Conservation (phyloP, 2,329 filamentous ascomycete species). For the Pyricularia sp. region DNA sequence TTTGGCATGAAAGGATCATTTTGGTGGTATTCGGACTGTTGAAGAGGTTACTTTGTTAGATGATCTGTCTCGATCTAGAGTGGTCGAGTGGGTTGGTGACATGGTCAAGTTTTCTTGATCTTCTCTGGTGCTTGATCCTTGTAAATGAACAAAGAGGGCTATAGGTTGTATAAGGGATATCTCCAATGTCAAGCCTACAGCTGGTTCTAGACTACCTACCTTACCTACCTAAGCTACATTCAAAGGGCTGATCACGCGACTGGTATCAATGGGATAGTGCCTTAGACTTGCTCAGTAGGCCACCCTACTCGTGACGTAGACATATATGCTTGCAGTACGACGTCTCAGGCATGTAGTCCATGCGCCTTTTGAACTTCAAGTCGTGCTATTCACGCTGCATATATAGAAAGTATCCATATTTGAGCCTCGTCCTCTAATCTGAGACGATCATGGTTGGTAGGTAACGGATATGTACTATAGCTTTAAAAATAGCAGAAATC, state of each 20-base stretch:
- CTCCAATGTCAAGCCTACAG: neutral
- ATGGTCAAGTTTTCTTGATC: neutral
- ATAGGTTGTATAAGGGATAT: neutral
- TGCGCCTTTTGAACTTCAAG: too few relatives aligned
- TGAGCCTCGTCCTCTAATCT: neutral
- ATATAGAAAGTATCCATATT: neutral
- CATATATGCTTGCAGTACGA: too few relatives aligned
- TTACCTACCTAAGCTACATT: too few relatives aligned
- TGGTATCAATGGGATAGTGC: too few relatives aligned
- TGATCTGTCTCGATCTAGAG: neutral
- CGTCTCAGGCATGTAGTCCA: neutral
- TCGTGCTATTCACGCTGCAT: neutral
- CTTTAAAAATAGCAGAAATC: neutral
- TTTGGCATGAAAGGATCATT: neutral
- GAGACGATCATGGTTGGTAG: neutral
- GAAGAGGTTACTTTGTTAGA: neutral
- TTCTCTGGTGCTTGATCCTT: neutral
- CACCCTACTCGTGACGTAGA: too few relatives aligned
- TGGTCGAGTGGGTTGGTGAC: too few relatives aligned
- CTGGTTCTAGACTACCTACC: too few relatives aligned
- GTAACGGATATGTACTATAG: neutral
- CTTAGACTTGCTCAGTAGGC: too few relatives aligned
- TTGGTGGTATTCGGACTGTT: neutral
- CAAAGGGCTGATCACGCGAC: too few relatives aligned
- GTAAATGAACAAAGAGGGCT: neutral